A percentile compares a stretch with the other conserved stretches of the same genome.
These are phyloP conservation scores for Bruguiera sexangula DNA, from an alignment of 345 rosid species.

Conservation along the genomic window DNA sequence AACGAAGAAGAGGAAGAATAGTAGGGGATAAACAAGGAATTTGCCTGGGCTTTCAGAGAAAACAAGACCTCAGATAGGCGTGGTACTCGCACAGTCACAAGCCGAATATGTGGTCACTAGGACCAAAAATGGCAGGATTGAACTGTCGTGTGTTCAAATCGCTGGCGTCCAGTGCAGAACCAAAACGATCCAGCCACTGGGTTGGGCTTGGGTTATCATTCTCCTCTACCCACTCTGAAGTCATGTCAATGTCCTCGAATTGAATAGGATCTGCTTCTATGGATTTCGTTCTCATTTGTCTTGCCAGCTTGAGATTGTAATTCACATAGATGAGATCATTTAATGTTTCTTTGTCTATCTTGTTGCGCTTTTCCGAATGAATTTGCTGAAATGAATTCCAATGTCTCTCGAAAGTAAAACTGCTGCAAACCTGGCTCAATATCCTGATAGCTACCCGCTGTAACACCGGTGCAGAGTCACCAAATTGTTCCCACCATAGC, in stretches of 20 bases:
- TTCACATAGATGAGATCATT: slow-evolving; percentile 60
- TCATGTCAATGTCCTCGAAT: slow-evolving; percentile 79
- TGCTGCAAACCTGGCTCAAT: slow-evolving; percentile 84
- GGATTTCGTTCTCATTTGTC: slow-evolving; percentile 45
- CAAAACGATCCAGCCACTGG: slow-evolving; percentile 87
- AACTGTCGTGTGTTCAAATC: slow-evolving; percentile 84
- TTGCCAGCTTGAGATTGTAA: slow-evolving; percentile 72
- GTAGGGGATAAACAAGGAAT: neutral
- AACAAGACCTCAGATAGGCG: neutral
- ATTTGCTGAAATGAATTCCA: slow-evolving; percentile 82
- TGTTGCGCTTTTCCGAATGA: slow-evolving; percentile 78
- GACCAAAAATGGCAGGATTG: slow-evolving; percentile 54
- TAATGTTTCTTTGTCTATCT: slow-evolving; percentile 71
- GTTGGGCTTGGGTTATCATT: slow-evolving; percentile 62
- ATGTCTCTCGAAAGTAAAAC: slow-evolving; percentile 61
- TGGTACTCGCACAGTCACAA: slow-evolving; percentile 33
- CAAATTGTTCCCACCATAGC: slow-evolving; percentile 95
- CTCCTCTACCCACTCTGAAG: slow-evolving; percentile 94
- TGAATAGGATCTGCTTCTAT: slow-evolving; percentile 60
- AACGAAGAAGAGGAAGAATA: neutral
- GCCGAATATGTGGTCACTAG: slow-evolving; percentile 62
- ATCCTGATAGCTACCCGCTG: slow-evolving; percentile 84
- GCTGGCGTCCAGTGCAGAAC: slow-evolving; percentile 66
- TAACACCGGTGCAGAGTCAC: slow-evolving; percentile 78
- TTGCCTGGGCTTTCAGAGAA: neutral